These are phyloP conservation scores for Vicia villosa DNA, from an alignment of 306 rosid species.

Conservation along the genomic window DNA sequence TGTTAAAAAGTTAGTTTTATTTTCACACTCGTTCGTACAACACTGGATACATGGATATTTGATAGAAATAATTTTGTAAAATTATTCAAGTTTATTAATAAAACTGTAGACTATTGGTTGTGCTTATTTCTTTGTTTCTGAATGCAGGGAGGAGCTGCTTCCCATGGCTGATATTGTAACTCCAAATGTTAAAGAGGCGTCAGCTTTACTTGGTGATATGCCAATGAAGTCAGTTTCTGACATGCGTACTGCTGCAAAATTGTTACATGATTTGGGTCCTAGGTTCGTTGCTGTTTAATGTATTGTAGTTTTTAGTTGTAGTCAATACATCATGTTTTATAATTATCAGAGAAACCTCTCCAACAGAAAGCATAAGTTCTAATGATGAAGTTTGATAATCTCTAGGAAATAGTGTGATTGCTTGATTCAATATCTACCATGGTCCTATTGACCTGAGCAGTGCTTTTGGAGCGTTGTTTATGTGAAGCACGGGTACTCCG, in stretches of 20 bases:
- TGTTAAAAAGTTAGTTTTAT: not conserved
- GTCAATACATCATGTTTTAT: slow-evolving; percentile 2
- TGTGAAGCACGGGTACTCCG: no score
- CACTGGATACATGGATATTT: slow-evolving; percentile 7
- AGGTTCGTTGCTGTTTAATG: slow-evolving; percentile 52
- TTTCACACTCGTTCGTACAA: not conserved
- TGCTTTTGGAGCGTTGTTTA: not conserved
- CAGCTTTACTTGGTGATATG: slow-evolving; percentile 71
- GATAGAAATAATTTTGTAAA: not conserved
- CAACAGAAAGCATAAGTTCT: not conserved
- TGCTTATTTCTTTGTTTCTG: slow-evolving; percentile 38
- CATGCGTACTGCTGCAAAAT: slow-evolving; percentile 83
- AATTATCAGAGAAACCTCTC: slow-evolving; percentile 1
- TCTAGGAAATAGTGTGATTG: slow-evolving; percentile 11
- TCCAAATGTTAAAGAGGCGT: slow-evolving; percentile 91
- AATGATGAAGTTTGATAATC: slow-evolving; percentile 7
- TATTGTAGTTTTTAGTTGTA: slow-evolving; percentile 19
- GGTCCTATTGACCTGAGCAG: not conserved
- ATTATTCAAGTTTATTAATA: slow-evolving; percentile 13
- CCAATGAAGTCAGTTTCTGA: slow-evolving; percentile 76
- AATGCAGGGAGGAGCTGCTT: slow-evolving; percentile 81
- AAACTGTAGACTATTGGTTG: slow-evolving; percentile 31
- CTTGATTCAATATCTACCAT: slow-evolving; percentile 1
- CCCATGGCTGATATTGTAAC: slow-evolving; percentile 88
- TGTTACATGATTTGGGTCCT: slow-evolving; percentile 78